phyloP scores from a whole-genome alignment of 2,329 filamentous ascomycete genomes.

The Lasiodiplodia gonubiensis region DNA sequence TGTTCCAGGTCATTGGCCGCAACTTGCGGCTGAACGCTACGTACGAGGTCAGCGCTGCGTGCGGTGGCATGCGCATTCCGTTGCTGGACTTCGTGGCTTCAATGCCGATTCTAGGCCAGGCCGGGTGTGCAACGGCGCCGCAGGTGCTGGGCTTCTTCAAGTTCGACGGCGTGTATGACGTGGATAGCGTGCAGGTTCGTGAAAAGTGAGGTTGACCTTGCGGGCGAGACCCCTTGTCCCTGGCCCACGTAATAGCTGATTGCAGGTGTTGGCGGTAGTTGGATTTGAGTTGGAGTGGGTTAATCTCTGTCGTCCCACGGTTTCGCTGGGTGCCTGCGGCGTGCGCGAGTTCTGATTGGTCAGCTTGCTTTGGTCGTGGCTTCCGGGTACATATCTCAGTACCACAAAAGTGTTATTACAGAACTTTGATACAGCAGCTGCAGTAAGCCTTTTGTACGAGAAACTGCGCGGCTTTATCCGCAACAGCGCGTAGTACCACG shows the following conservation, averaged over 20 bases:
- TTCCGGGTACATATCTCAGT: background rate
- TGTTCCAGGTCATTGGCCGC: slow-evolving; percentile 11
- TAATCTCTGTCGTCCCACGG: background rate
- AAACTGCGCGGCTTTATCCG: background rate
- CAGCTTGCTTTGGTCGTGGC: background rate
- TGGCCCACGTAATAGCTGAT: background rate
- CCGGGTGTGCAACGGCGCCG: background rate
- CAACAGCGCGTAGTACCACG: background rate
- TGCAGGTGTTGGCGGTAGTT: background rate
- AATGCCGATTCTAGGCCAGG: background rate
- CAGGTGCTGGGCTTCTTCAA: slow-evolving; percentile 12
- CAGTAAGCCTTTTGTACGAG: background rate
- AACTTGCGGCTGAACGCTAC: slow-evolving; percentile 1
- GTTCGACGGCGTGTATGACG: slow-evolving; percentile 4
- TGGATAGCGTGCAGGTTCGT: background rate
- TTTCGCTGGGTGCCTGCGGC: background rate
- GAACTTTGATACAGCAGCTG: background rate
- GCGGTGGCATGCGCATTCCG: background rate
- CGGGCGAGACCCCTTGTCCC: background rate
- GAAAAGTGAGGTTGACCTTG: background rate
- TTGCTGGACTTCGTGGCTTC: background rate
- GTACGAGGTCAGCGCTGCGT: slow-evolving; percentile 1
- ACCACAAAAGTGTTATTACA: background rate
- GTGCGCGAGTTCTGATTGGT: background rate
- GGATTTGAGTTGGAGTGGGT: background rate